Percentiles rank a stretch among this genome's conserved stretches.
These are phyloP conservation scores for Pythium phragmiticola DNA, from an alignment of 352 stramenopile genomes.

Conservation along the genomic window DNA sequence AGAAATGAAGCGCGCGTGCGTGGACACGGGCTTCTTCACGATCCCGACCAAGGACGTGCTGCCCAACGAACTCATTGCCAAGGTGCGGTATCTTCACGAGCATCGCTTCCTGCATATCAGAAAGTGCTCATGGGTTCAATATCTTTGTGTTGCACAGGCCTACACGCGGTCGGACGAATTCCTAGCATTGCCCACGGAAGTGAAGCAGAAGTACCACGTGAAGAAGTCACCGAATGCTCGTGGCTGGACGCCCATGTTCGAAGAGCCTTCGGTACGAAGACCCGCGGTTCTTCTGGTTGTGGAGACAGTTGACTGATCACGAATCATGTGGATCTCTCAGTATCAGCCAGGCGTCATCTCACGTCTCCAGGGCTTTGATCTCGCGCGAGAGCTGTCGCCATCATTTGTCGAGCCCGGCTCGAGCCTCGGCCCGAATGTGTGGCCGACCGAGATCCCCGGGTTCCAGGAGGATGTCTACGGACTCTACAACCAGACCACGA, in stretches of 20 bases:
- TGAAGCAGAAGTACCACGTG: slow-evolving; percentile 80
- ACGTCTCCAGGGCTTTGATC: slow-evolving; percentile 73
- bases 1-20: slow-evolving; percentile 56
- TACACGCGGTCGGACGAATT: slow-evolving; percentile 74
- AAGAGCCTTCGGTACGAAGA: slow-evolving; percentile 65
- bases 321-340: slow-evolving; percentile 24
- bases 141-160: slow-evolving; percentile 24
- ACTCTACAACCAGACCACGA: slow-evolving; percentile 73
- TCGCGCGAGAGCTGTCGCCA: slow-evolving; percentile 55
- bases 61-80: slow-evolving; percentile 43
- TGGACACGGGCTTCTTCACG: slow-evolving; percentile 75
- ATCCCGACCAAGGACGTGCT: slow-evolving; percentile 66
- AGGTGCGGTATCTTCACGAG: slow-evolving; percentile 24
- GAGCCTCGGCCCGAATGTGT: slow-evolving; percentile 77
- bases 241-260: slow-evolving; percentile 82
- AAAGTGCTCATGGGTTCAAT: too few relatives aligned
- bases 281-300: neutral
- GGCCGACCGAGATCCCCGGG: slow-evolving; percentile 53
- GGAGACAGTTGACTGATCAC: neutral
- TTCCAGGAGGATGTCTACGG: slow-evolving; percentile 71
- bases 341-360: slow-evolving; percentile 80
- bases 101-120: too few relatives aligned
- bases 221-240: slow-evolving; percentile 70
- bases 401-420: slow-evolving; percentile 58
- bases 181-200: slow-evolving; percentile 46